phyloP scores from a whole-genome alignment of 805 yeast species.

The Wickerhamomyces kurtzmanii region DNA sequence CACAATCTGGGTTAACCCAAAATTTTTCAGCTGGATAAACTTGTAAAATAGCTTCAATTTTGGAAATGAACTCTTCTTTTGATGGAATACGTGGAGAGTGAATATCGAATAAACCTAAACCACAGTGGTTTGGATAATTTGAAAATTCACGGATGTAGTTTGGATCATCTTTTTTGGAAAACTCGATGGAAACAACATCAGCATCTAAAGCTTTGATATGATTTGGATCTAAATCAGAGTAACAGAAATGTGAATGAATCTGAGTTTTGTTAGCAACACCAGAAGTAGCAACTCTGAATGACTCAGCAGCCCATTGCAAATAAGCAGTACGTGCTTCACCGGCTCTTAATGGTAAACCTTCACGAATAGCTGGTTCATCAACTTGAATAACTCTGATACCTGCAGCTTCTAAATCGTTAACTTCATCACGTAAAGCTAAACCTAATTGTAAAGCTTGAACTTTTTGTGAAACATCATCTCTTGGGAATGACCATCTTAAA shows the following conservation, averaged over 20 bases:
- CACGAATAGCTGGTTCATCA: conserved; percentile 99
- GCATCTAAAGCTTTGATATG: conserved; percentile 99
- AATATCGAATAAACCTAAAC: conserved; percentile 97
- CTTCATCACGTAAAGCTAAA: conserved; percentile 97
- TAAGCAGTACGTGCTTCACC: conserved; percentile 95
- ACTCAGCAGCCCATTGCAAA: conserved; percentile 98
- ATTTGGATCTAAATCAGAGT: conserved; percentile 99
- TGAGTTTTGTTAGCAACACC: conserved; percentile 94
- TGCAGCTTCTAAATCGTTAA: conserved; percentile 94
- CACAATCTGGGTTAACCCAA: conserved; percentile 99
- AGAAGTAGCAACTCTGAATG: conserved; percentile 98
- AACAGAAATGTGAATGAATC: conserved; percentile 99
- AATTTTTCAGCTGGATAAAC: conserved; percentile 96
- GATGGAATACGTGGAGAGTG: conserved; percentile 99
- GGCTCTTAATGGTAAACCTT: conserved; percentile 98
- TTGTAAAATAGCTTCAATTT: conserved; percentile 90
- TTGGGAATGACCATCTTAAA: conserved; percentile 99
- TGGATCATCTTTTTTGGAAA: conserved; percentile 99
- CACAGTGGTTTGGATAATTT: conserved; percentile 98
- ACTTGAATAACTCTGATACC: conserved; percentile 98
- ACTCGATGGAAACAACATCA: conserved; percentile 98
- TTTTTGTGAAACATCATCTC: conserved; percentile 92
- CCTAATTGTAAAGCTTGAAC: conserved; percentile 95
- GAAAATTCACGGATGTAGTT: conserved; percentile 96
- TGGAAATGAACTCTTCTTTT: conserved; percentile 87